phyloP scores from a whole-genome alignment of 148 eudicot genomes.

The Amaranthus hypochondriacus region DNA sequence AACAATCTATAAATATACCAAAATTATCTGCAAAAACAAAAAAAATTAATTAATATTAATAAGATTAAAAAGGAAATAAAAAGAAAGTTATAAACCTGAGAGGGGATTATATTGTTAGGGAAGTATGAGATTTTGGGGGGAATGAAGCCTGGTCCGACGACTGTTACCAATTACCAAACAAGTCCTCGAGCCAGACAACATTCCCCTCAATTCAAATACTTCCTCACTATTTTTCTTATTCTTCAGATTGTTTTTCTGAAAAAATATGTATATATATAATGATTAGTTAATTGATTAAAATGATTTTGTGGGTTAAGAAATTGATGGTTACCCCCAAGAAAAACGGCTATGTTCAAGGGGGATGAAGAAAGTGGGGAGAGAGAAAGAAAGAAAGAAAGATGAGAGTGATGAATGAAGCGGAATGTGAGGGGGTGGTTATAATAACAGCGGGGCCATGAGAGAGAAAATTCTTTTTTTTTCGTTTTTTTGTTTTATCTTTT shows the following conservation, averaged over 20 bases:
- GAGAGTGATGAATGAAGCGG: constrained; percentile 26
- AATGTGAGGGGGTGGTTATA: constrained; percentile 32
- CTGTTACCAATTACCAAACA: constrained; percentile 5
- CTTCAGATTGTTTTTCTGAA: neutral
- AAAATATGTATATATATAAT: too few relatives aligned
- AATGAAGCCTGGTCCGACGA: constrained; percentile 68
- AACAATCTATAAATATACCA: neutral
- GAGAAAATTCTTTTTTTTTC: neutral
- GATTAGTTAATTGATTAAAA: too few relatives aligned
- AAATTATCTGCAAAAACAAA: neutral
- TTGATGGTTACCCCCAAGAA: constrained; percentile 27
- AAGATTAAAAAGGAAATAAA: too few relatives aligned
- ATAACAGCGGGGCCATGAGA: constrained; percentile 15
- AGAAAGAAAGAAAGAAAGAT: neutral
- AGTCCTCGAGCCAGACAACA: constrained; percentile 90
- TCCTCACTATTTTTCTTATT: constrained; percentile 10
- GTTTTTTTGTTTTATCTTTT: too few relatives aligned
- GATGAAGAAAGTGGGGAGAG: constrained; percentile 24
- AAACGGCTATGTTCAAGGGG: constrained; percentile 40
- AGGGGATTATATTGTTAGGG: neutral
- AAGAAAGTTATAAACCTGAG: neutral
- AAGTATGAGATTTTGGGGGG: constrained; percentile 42
- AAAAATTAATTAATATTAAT: neutral
- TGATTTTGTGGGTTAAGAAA: neutral
- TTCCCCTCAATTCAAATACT: constrained; percentile 53